A percentile compares a stretch with the other conserved stretches of the same genome.
Evolutionary conservation across 805 yeast genomes (phyloP).

Genomic region (Hanseniaspora meyeri): DNA sequence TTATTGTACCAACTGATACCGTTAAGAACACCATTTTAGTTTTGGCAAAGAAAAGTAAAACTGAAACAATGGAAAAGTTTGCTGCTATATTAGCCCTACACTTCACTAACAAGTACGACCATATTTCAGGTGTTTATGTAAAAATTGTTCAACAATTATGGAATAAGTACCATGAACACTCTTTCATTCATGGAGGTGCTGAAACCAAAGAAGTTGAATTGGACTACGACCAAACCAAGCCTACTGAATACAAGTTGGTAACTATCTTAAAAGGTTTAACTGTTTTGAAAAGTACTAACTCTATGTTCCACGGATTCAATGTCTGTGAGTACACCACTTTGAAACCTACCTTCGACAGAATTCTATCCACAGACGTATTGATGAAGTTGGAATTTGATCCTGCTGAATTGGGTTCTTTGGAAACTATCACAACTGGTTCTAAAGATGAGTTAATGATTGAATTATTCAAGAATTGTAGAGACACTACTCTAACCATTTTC

Average conservation of each 20-base stretch:
- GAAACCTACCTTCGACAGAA: constrained; percentile 70
- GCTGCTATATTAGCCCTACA: constrained; percentile 77
- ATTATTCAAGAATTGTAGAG: constrained; percentile 50
- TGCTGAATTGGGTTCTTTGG: constrained; percentile 38
- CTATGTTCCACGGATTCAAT: constrained; percentile 82
- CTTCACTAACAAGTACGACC: constrained; percentile 63
- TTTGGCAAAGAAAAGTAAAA: constrained; percentile 70
- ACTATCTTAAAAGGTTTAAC: constrained; percentile 69
- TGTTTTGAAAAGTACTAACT: constrained; percentile 80
- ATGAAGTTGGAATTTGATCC: constrained; percentile 58
- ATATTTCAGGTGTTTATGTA: constrained; percentile 60
- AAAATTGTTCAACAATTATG: constrained; percentile 63
- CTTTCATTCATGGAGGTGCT: constrained; percentile 73
- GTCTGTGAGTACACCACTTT: constrained; percentile 81
- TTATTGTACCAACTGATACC: constrained; percentile 90
- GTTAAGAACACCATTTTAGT: constrained; percentile 79
- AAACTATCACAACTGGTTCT: constrained; percentile 39
- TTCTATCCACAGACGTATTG: constrained; percentile 75
- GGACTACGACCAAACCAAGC: constrained; percentile 37
- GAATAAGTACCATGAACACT: constrained; percentile 71
- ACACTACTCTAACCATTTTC: constrained; percentile 59
- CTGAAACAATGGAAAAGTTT: constrained; percentile 83
- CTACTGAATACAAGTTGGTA: constrained; percentile 38
- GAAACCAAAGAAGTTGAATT: constrained; percentile 58
- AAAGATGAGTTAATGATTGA: constrained; percentile 52